Conservation (phyloP, 2,329 filamentous ascomycete species). For the Claviceps capensis region DNA sequence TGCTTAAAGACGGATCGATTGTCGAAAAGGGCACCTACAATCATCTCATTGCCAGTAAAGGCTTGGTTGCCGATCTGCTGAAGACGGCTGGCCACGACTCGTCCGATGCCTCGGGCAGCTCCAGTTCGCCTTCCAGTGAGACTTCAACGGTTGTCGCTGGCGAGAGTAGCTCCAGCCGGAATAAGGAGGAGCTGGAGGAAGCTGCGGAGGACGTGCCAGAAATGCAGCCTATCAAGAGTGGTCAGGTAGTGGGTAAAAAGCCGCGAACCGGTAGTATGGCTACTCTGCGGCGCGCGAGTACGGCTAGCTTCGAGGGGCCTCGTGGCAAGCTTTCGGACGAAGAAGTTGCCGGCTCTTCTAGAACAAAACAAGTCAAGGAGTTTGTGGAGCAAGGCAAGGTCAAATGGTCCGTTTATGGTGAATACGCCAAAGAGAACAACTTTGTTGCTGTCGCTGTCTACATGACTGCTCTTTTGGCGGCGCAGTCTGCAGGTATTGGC, state of each 20-base stretch:
- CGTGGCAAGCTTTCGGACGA: slow-evolving; percentile 77
- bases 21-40: slow-evolving; percentile 82
- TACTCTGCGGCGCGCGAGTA: slow-evolving; percentile 79
- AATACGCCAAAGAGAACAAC: slow-evolving; percentile 94
- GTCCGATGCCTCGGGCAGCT: slow-evolving; percentile 27
- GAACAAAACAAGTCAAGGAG: slow-evolving; percentile 79
- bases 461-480: slow-evolving; percentile 58
- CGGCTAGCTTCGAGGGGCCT: slow-evolving; percentile 77
- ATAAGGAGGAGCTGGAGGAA: slow-evolving; percentile 59
- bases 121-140: slow-evolving; percentile 35
- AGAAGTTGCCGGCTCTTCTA: slow-evolving; percentile 55
- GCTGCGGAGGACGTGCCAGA: slow-evolving; percentile 65
- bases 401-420: slow-evolving; percentile 83
- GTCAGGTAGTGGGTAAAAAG: slow-evolving; percentile 33
- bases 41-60: slow-evolving; percentile 87
- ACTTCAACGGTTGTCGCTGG: slow-evolving; percentile 43
- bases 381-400: slow-evolving; percentile 90
- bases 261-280: slow-evolving; percentile 55
- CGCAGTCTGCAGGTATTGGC: slow-evolving; percentile 71
- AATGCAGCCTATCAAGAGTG: slow-evolving; percentile 58
- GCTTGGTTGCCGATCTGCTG: slow-evolving; percentile 73
- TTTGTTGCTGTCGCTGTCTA: slow-evolving; percentile 73
- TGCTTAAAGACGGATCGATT: slow-evolving; percentile 72
- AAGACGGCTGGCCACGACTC: slow-evolving; percentile 55
- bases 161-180: slow-evolving; percentile 30